Base-by-base conservation (phyloP, 176 grass and related monocot species). In the Carex myosuroides region DNA sequence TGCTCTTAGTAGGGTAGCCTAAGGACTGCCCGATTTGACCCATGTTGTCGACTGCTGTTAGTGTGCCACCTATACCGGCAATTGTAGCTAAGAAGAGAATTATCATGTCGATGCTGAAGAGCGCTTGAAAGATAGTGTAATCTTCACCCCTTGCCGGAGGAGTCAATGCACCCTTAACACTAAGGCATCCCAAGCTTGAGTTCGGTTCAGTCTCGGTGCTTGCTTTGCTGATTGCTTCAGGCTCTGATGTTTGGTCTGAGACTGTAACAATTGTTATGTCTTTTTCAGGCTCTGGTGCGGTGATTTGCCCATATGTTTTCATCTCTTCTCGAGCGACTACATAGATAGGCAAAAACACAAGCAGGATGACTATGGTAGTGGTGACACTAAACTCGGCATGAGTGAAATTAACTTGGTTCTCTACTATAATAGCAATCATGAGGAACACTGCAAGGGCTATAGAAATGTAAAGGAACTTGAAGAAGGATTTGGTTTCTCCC, bases 21-120 rank as follows among this genome's bases (percentile, higher is more conserved):
- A 96, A 78, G 0, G 94, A 96, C 78, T 96, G 86, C 0, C 94
- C 94, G 75, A 96, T 93, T 87, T 96, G 94, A 12, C 87, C 85
- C 89, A 96, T 85, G 87, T 96, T 96, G 85, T 96, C 94, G 44
- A 96, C 84, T 14, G 94, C 94, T 14, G 94, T 93, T 56, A 96
- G 85, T 26, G 94, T 96, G 39, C 94, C 94, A 18, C 94, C 94
- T 59, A 96, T 50, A 5, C 94, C 94, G 65, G 65, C 87, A 93
- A 91, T 91, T 20, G 94, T 93, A 18, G 94, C 87, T 20, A 93
- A 63, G 86, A 97, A 97, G 12, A 93, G 84, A 0, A 97, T 81
- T 37, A 87, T 13, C 94, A 97, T 93, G 91, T 97, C 94, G 58
- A 93, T 65, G 89, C 94, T 96, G 67, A 96, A 83, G 35, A 96